phyloP scores from a whole-genome alignment of 331 rosid species.

The Malus hybrid region DNA sequence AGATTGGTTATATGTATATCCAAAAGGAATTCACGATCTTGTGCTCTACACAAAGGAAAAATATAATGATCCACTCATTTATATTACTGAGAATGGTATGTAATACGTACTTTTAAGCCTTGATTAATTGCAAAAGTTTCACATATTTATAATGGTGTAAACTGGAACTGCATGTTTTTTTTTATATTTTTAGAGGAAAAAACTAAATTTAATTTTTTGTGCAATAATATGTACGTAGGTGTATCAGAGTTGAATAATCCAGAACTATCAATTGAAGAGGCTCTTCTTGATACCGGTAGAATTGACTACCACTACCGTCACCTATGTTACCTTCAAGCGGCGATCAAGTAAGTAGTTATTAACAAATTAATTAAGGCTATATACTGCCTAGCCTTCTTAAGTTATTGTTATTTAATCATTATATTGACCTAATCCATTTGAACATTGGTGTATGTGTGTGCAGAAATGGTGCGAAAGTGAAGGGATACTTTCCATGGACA shows the following conservation, averaged over 20 bases:
- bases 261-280: constrained; percentile 14
- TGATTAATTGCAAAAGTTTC: no score
- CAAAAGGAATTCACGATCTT: no score
- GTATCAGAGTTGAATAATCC: constrained; percentile 7
- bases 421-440: neutral
- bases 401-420: neutral
- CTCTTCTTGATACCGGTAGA: constrained; percentile 23
- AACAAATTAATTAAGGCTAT: neutral
- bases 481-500: constrained; percentile 32
- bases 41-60: no score
- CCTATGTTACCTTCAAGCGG: constrained; percentile 8
- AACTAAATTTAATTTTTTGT: neutral
- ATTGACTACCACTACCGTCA: constrained; percentile 26
- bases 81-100: no score
- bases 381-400: no score
- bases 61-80: no score
- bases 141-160: no score
- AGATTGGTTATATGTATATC: no score
- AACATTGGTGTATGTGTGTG: neutral
- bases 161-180: no score
- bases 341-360: constrained; percentile 24
- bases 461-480: constrained; percentile 18
- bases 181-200: neutral
- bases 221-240: no score
- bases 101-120: neutral